Base-by-base conservation (phyloP, 2,329 filamentous ascomycete species). In the Microcyclosporella mali region DNA sequence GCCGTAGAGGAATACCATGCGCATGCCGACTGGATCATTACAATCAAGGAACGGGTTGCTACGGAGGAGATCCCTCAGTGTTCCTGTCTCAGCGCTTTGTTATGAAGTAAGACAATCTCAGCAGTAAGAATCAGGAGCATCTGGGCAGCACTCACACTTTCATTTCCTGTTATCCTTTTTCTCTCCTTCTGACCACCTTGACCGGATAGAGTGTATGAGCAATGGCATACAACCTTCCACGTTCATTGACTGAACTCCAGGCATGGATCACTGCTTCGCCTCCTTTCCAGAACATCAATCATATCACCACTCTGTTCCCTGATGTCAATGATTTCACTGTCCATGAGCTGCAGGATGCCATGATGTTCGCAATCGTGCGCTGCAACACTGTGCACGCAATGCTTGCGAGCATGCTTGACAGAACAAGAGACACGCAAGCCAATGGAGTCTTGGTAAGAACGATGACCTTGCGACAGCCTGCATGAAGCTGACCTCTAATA, bases 241-340 rank as follows among this genome's bases (percentile, higher is more conserved):
- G 21, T 9, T 25, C 21, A 25, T 6, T 9, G 9, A 25, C 6
- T 9, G 21, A 34, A 1, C 42, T 45, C 14, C 21, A 19, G 12
- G 37, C 37, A 15, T 45, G 42, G 42, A 45, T 45, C 14, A 17
- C 21, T 6, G 17, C 17, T 6, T 33, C 17, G 11, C 12, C 15
- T 12, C 42, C 42, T n/a, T 45, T 40, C 31, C 19, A 36, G 2
- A 32, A 40, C 8, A 29, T 40, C 31, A 27, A 36, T 17, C 40
- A 42, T 28, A 2, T 27, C n/a, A 34, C 29, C 3, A 27, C 37
- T 11, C 2, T 28, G 8, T 45, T 45, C 21, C 37, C 37, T 3
- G 33, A 45, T 12, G 37, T 40, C 18, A 35, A 40, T 25, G 37
- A 40, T 25, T 45, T 45, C 37, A 36, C 37, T 14, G 34, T 28